Percentiles rank a stretch among this genome's conserved stretches.
Conservation (phyloP, 495 filamentous ascomycete species). For the Hypoxylon lienhwacheense region DNA sequence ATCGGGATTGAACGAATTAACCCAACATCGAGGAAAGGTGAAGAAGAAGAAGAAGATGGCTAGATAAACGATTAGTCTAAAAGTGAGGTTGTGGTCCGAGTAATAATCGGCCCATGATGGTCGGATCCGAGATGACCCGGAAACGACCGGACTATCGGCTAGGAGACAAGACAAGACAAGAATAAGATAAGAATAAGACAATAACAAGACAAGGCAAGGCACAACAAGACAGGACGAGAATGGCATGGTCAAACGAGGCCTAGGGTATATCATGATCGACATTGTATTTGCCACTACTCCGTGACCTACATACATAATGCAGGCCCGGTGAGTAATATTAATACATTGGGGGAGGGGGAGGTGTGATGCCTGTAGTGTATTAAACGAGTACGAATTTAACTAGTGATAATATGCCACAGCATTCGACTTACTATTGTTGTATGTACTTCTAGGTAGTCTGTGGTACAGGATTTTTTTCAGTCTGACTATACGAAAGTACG, state of each 20-base stretch:
- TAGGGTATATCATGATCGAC: constrained; percentile 24
- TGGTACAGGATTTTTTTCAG: too few relatives aligned
- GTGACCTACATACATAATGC: too few relatives aligned
- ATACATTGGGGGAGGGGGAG: neutral
- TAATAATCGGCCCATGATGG: neutral
- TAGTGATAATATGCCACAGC: constrained; percentile 8
- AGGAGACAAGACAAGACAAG: too few relatives aligned
- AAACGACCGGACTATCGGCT: constrained; percentile 3
- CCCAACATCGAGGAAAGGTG: neutral
- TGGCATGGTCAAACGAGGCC: constrained; percentile 9
- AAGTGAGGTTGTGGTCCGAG: neutral
- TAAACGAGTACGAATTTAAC: constrained; percentile 16
- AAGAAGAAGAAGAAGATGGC: constrained; percentile 2
- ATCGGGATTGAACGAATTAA: too few relatives aligned
- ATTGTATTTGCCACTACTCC: constrained; percentile 11
- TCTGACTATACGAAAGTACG: constrained; percentile 10
- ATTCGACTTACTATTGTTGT: constrained; percentile 7
- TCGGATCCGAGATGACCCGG: constrained; percentile 15
- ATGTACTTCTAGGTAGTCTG: too few relatives aligned
- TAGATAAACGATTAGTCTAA: neutral
- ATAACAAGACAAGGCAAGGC: too few relatives aligned
- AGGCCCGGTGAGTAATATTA: constrained; percentile 23
- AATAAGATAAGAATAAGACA: too few relatives aligned
- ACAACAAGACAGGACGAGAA: too few relatives aligned
- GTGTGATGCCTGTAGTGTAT: neutral